phyloP scores from a whole-genome alignment of 371 early-diverging fungal genomes.

The Mortierella sp. region DNA sequence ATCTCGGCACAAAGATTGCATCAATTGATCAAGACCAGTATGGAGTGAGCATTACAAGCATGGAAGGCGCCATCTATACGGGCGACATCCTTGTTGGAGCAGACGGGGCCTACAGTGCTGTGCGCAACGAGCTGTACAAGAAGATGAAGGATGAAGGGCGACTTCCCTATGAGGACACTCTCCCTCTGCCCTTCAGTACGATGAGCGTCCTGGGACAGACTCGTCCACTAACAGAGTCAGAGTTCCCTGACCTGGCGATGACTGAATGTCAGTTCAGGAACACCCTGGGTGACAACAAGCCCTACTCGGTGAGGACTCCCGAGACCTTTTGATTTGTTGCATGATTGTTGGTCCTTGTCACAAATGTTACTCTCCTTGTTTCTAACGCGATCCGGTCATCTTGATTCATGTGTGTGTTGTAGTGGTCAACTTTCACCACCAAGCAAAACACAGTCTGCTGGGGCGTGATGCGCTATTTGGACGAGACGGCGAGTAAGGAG shows the following conservation, averaged over 20 bases:
- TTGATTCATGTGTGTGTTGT: too few relatives aligned
- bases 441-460: neutral
- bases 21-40: neutral
- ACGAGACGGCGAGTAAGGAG: neutral
- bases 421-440: neutral
- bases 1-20: neutral
- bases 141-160: neutral
- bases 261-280: neutral
- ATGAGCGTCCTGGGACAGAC: constrained; percentile 12
- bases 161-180: neutral
- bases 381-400: too few relatives aligned
- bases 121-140: neutral
- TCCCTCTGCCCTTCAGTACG: neutral
- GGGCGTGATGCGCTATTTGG: neutral
- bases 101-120: constrained; percentile 9
- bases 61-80: neutral
- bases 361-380: neutral
- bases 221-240: neutral
- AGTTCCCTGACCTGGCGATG: neutral
- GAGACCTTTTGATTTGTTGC: neutral
- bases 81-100: constrained; percentile 15
- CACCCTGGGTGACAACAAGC: neutral
- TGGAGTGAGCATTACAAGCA: neutral
- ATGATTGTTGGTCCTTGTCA: neutral
- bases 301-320: constrained; percentile 12